Evolutionary conservation across 176 grass and related monocot genomes (phyloP).

Genomic region (Triticum monococcum): DNA sequence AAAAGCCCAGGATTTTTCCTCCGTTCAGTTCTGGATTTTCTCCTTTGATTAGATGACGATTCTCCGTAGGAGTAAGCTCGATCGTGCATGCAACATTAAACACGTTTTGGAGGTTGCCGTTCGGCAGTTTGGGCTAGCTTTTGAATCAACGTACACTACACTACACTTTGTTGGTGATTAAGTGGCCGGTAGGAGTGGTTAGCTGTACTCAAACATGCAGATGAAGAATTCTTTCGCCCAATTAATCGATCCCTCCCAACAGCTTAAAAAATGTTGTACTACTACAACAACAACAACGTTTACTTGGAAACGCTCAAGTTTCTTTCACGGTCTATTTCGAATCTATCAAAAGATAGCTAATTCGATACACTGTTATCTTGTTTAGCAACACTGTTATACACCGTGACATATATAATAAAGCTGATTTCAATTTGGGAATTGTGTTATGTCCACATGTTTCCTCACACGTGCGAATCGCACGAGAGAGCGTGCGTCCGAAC

Average conservation of each 20-base stretch:
- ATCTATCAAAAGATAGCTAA: background rate
- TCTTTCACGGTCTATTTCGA: background rate
- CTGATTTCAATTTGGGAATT: background rate
- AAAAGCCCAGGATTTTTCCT: background rate
- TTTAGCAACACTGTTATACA: background rate
- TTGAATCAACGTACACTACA: background rate
- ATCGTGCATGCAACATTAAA: background rate
- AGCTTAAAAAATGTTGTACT: background rate
- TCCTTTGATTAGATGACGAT: background rate
- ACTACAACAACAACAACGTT: background rate
- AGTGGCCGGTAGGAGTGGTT: conserved; percentile 4
- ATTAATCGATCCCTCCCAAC: background rate
- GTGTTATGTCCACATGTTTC: background rate
- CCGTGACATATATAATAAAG: too few species aligned
- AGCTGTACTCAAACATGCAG: conserved; percentile 6
- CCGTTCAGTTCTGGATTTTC: background rate
- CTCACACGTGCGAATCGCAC: background rate
- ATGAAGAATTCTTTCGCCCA: conserved; percentile 15
- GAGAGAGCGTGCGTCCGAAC: background rate
- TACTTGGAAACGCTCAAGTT: background rate
- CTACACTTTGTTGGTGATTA: background rate
- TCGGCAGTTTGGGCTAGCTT: background rate
- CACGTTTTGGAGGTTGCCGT: background rate
- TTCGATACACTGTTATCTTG: background rate
- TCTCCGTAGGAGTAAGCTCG: background rate